These are phyloP conservation scores for Phyllostachys edulis DNA, from an alignment of 176 grass and related monocot genomes.

Conservation along the genomic window DNA sequence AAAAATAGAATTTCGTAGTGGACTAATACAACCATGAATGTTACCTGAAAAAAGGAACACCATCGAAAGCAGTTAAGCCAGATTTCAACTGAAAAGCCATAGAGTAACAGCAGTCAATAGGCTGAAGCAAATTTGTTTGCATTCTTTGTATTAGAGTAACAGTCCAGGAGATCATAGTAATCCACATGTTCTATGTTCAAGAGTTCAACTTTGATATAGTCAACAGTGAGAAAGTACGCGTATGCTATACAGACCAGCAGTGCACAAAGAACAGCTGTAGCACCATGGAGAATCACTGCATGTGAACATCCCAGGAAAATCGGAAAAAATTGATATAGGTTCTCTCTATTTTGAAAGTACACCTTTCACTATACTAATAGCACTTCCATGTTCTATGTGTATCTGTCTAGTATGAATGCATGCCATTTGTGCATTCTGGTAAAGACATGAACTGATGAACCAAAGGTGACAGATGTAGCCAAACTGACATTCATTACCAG, in stretches of 20 bases:
- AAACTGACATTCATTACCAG: not conserved
- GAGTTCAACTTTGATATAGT: not conserved
- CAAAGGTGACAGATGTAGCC: not conserved
- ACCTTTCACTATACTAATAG: not conserved
- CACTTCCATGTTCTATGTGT: not conserved
- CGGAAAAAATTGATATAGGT: not conserved
- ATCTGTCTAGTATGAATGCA: not conserved
- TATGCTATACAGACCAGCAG: not conserved
- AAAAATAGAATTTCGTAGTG: conserved; percentile 16
- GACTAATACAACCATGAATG: not conserved
- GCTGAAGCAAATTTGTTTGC: not conserved
- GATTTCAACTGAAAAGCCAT: conserved; percentile 81
- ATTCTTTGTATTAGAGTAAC: conserved; percentile 19
- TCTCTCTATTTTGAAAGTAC: not conserved
- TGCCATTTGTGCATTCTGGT: not conserved
- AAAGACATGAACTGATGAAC: not conserved
- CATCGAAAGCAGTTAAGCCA: conserved; percentile 83
- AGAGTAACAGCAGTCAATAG: not conserved
- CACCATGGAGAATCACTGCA: not conserved
- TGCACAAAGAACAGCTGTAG: not conserved
- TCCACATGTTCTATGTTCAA: not conserved
- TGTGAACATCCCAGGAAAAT: not conserved
- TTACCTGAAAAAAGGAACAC: conserved; percentile 98
- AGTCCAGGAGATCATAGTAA: conserved; percentile 7
- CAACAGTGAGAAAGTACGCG: not conserved